Evolutionary conservation across 2,329 filamentous ascomycete genomes (phyloP), one percentile per base, ranked within the genome.

Genomic region (Ilyonectria sp.): DNA sequence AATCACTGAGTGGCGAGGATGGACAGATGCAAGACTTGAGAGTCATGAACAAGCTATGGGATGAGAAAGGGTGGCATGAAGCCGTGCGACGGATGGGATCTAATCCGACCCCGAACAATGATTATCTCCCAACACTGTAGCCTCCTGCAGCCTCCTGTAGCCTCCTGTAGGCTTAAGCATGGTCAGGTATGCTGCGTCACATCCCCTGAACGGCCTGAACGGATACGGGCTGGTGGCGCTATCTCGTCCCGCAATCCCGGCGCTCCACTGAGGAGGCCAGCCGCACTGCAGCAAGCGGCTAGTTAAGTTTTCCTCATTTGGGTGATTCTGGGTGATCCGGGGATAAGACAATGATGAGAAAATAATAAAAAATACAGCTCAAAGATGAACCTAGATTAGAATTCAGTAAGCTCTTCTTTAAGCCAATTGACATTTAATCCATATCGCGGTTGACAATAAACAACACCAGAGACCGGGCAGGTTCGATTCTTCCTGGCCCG

Each of bases 151-250:
- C 21, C 21, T 21, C 21, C n/a, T n/a, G n/a, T 26, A 26, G 23
- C 23, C 23, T 26, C 23, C 26, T 26, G 26, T 26, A 26, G 40
- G 40, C n/a, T n/a, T 17, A 43, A 43, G 40, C 15, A 43, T 43
- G 40, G 40, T 9, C 40, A 43, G 17, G 15, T 43, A 61, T 46
- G n/a, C n/a, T 53, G 21, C 60, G 37, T 62, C 29, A 55, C 52
- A 26, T 40, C 47, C 50, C 44, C 52, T 55, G 40, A 37, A 46
- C 52, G 52, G 11, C 23, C 6, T 56, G 26, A 31, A 62, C 60
- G 60, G 50, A 55, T 56, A 62, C 50, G 50, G 49, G 23, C 37
- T 53, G 19, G 52, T 56, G 60, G 50, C 50, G 60, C 50, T 43
- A 47, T 49, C 13, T 43, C 52, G 15, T n/a, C 52, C 60, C 50